Percentiles rank a stretch among this genome's conserved stretches.
Evolutionary conservation across 23 red algal genomes (phyloP).

Genomic region (Rhodosorus marinus): DNA sequence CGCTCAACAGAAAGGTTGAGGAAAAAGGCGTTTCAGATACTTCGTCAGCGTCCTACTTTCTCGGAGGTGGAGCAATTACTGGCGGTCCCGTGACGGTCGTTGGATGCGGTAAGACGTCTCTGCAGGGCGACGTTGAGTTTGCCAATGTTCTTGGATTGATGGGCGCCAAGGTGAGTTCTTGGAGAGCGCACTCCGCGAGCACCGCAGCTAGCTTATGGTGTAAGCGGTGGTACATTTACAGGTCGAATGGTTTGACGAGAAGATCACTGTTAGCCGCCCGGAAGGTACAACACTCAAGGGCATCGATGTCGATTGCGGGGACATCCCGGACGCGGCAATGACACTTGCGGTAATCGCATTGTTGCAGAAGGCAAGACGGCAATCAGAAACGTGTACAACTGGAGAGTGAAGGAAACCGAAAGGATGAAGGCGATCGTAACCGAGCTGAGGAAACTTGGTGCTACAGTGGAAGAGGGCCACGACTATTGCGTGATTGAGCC

Average conservation of each 20-base stretch:
- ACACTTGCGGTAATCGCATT: conserved; percentile 75
- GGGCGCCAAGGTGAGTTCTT: conserved; percentile 77
- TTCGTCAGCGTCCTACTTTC: conserved; percentile 87
- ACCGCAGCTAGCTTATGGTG: too few species aligned
- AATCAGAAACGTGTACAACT: conserved; percentile 88
- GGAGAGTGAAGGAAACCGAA: conserved; percentile 99
- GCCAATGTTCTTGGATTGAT: conserved; percentile 70
- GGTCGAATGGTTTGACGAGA: conserved; percentile 55
- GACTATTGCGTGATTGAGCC: conserved; percentile 84
- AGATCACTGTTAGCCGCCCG: conserved; percentile 50
- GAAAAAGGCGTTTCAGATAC: too few species aligned
- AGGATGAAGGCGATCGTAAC: conserved; percentile 92
- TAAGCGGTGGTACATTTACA: too few species aligned
- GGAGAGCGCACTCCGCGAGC: too few species aligned
- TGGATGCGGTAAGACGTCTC: conserved; percentile 60
- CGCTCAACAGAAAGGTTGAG: too few species aligned
- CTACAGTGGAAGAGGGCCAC: conserved; percentile 63
- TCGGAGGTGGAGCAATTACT: conserved; percentile 82
- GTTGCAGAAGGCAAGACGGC: conserved; percentile 53
- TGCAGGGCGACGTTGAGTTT: conserved; percentile 92
- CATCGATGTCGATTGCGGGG: conserved; percentile 81
- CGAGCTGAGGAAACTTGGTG: conserved; percentile 87
- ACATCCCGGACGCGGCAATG: conserved; percentile 98
- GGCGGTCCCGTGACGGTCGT: conserved; percentile 69
- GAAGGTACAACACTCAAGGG: conserved; percentile 19